Conservation (phyloP, 2,329 filamentous ascomycete species). For the Sphaerulina vaccinii region DNA sequence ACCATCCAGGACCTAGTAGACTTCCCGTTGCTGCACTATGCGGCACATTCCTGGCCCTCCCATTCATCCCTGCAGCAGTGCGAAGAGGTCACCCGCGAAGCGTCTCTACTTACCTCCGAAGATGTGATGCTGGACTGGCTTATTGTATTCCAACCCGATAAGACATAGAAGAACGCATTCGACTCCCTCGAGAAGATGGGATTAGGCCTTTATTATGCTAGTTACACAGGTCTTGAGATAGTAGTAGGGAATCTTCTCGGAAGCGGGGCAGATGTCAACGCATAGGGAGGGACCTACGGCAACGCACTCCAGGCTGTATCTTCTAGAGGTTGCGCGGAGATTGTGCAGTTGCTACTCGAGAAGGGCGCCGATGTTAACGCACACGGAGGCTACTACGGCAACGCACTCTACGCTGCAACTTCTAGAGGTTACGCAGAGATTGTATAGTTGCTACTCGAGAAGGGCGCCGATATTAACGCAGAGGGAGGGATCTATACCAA, state of each 20-base stretch:
- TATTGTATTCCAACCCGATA: background rate
- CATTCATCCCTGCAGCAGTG: slow-evolving; percentile 15
- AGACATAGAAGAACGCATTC: background rate
- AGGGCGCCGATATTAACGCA: slow-evolving; percentile 24
- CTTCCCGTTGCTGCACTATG: slow-evolving; percentile 24
- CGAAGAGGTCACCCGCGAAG: slow-evolving; percentile 1
- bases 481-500: slow-evolving; percentile 13
- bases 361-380: slow-evolving; percentile 24
- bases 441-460: slow-evolving; percentile 21
- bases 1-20: slow-evolving; percentile 13
- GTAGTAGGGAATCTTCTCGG: background rate
- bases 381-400: slow-evolving; percentile 15
- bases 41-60: slow-evolving; percentile 18
- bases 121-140: background rate
- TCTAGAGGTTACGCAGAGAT: slow-evolving; percentile 1
- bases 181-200: background rate
- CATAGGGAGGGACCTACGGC: slow-evolving; percentile 15
- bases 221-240: background rate
- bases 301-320: slow-evolving; percentile 6
- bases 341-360: slow-evolving; percentile 23
- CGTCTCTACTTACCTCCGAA: background rate
- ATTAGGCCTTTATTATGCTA: slow-evolving; percentile 2
- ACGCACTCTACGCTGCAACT: slow-evolving; percentile 20
- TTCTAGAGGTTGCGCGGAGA: background rate
- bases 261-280: background rate